Base-by-base conservation (phyloP, 495 filamentous ascomycete species). In the Melanomma pulvis-pyrius region DNA sequence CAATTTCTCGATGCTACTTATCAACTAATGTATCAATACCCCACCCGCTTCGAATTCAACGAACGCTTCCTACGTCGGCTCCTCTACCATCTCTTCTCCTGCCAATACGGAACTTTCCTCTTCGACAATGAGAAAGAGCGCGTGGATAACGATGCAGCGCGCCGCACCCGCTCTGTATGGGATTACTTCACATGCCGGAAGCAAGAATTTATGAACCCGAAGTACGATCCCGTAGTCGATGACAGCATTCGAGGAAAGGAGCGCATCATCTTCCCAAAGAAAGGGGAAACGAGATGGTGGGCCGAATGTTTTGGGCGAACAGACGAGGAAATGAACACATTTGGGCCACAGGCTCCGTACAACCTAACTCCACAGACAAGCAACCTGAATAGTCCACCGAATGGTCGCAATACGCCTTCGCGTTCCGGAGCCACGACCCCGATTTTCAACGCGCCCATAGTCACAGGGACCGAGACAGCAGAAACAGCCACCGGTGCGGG, bases 1-100 rank as follows among this genome's bases (percentile, higher is more conserved):
- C 96, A 99, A 74, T 99, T 98, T 76, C 87, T 99, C 11, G 96
- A 99, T 72, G 91, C 92, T 21, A 92, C 92, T 4, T 98, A 93
- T 68, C 96, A 99, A 70, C 82, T 99, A 9, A 81, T 96, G 15
- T 80, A 89, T 56, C 96, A 98, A 70, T 80, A 96, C 68, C 93
- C 94, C 0, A 91, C 87, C 28, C 85, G 94, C 0, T 99, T 99
- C 73, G 93, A 99, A 72, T 99, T 93, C 79, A 98, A 96, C 67
- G 96, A 98, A 73, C 87, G 93, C 1, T 97, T 99, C 74, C 82
- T 99, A 11, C 85, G 92, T 4, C 86, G 96, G 11, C 77, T 99
- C 3, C 82, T 97, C 5, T 99, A 97, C 72, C 96, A 99, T 71
- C 85, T 96, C 1, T 94, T 98, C 70, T 92, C 92, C 2, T 97